Evolutionary conservation across 495 filamentous ascomycete genomes (phyloP).

Genomic region (Xylaria grammica): DNA sequence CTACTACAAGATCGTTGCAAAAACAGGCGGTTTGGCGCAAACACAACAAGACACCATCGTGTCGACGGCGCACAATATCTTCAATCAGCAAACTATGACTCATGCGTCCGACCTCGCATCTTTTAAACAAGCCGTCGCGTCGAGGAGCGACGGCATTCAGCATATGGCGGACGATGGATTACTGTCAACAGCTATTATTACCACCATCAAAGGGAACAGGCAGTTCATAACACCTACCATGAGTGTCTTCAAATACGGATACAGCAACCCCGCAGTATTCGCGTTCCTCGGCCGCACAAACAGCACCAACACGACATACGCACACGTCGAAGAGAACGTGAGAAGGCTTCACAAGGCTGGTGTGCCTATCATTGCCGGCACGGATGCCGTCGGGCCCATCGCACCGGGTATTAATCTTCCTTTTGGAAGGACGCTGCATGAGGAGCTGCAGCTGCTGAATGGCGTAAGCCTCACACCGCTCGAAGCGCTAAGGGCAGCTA

Average conservation of each 20-base stretch:
- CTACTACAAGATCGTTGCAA: conserved; percentile 50
- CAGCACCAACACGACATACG: conserved; percentile 28
- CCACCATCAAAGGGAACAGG: conserved; percentile 26
- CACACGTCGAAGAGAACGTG: conserved; percentile 32
- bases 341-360: conserved; percentile 33
- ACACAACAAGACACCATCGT: conserved; percentile 36
- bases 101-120: conserved; percentile 33
- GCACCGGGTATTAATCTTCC: conserved; percentile 56
- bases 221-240: conserved; percentile 41
- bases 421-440: conserved; percentile 34
- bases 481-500: conserved; percentile 37
- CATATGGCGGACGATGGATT: conserved; percentile 42
- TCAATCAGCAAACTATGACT: conserved; percentile 33
- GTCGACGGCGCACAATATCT: conserved; percentile 25
- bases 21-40: conserved; percentile 36
- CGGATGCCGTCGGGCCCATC: conserved; percentile 37
- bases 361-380: conserved; percentile 43
- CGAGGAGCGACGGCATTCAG: conserved; percentile 38
- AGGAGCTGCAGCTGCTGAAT: conserved; percentile 34
- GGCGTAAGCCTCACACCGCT: conserved; percentile 28
- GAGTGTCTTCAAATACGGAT: conserved; percentile 33
- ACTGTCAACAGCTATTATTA: conserved; percentile 21
- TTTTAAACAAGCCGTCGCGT: conserved; percentile 34
- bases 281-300: conserved; percentile 26
- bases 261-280: conserved; percentile 26